Percentiles rank a stretch among this genome's conserved stretches.
Conservation (phyloP, 768 basidiomycete species). For the Phylloporus sp. region DNA sequence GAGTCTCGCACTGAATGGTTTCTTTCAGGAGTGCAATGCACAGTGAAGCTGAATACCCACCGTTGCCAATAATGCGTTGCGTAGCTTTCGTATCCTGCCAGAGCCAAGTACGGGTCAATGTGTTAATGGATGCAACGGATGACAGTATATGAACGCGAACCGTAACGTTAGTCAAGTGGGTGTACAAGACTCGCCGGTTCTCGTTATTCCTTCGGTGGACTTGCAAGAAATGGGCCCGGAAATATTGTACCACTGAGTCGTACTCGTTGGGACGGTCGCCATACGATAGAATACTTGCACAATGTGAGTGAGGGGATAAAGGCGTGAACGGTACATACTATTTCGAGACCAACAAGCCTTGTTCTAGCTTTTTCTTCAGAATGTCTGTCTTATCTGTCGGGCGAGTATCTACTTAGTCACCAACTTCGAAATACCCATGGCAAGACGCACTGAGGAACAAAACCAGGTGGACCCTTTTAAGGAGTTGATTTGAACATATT, state of each 20-base stretch:
- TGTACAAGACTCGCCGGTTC: conserved; percentile 74
- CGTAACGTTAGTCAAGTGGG: conserved; percentile 76
- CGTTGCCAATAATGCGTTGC: conserved; percentile 77
- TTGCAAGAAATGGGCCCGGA: conserved; percentile 83
- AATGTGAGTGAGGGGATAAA: conserved; percentile 6
- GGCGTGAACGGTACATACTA: conserved; percentile 47
- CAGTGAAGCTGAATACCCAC: conserved; percentile 37
- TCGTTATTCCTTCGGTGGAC: conserved; percentile 74
- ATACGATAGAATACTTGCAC: conserved; percentile 68
- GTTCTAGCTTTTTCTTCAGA: conserved; percentile 63
- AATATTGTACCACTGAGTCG: conserved; percentile 78
- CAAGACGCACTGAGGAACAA: conserved; percentile 50
- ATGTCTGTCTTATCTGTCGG: conserved; percentile 72
- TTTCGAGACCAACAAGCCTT: conserved; percentile 67
- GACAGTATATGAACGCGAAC: conserved; percentile 35
- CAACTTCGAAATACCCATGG: background rate
- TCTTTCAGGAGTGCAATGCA: conserved; percentile 8
- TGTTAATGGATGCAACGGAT: background rate
- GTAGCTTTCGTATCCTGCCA: conserved; percentile 76
- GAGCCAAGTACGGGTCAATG: no score
- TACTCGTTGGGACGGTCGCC: conserved; percentile 78
- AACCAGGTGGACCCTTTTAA: conserved; percentile 63
- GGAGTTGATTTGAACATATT: conserved; percentile 74
- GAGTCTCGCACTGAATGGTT: conserved; percentile 56
- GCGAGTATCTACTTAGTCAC: background rate